Base-by-base conservation (phyloP, 2,329 filamentous ascomycete species). In the Beauveria bassiana region DNA sequence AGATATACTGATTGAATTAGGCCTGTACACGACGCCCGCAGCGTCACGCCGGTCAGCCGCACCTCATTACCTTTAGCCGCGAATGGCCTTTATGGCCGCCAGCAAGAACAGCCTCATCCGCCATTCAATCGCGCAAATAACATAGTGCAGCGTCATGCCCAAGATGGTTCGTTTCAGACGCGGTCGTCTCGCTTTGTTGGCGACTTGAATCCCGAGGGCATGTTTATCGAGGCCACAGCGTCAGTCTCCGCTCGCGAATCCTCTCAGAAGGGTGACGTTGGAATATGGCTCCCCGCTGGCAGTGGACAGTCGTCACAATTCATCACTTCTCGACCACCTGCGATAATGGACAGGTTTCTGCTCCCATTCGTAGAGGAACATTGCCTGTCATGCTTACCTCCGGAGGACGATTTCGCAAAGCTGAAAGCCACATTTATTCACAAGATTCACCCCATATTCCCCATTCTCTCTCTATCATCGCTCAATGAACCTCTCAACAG, bases 131-230 rank as follows among this genome's bases (percentile, higher is more conserved):
- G 52, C 64, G 1, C 24, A 61, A 26, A 56, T 49, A 22, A 59
- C 54, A 8, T 59, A 60, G 0, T 63, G 64, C 38, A 45, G 20
- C 56, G 47, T 58, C 45, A 63, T 50, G 2, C 60, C 45, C 62
- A 46, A 34, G 66, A 46, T 31, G 69, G 61, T 16, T 57, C 66
- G 3, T 63, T 67, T 14, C 67, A 66, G 38, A 61, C 69, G 10
- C 68, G 69, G 45, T 72, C 73, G 0, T 75, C 74, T 1, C 79
- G 83, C 7, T 86, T 85, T 60, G 79, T 86, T 43, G 82, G 83
- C 20, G 83, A 86, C 66, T 67, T 85, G 31, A 86, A 84, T 65
- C 84, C 83, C 2, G 83, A 86, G 68, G 80, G 80, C 62, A 81
- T 86, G 68, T 83, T 86, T 61, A 75, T 83, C 65, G 81, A 84